Evolutionary conservation across 441 rosid species (phyloP).

Genomic region (Populus hybrid): DNA sequence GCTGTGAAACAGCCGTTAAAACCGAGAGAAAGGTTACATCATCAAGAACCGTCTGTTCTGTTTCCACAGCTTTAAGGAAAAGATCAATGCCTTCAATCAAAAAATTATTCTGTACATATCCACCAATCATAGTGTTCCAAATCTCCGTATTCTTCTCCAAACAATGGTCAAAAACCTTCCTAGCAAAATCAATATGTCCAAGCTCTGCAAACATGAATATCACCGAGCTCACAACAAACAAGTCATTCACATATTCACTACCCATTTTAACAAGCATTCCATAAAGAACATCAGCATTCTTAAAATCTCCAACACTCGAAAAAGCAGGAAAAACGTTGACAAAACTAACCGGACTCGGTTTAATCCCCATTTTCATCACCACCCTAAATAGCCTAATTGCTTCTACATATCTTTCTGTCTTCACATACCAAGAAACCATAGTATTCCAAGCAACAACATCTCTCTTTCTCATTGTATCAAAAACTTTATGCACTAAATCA

Average conservation of each 20-base stretch:
- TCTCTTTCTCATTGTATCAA: slow-evolving; percentile 59
- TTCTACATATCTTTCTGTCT: slow-evolving; percentile 50
- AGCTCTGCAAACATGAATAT: slow-evolving; percentile 67
- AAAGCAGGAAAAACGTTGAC: slow-evolving; percentile 75
- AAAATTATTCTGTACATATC: slow-evolving; percentile 51
- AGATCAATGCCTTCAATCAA: slow-evolving; percentile 49
- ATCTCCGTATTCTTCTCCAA: slow-evolving; percentile 59
- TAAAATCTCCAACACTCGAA: slow-evolving; percentile 37
- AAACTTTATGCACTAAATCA: slow-evolving; percentile 61
- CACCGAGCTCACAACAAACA: slow-evolving; percentile 70
- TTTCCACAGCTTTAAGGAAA: slow-evolving; percentile 49
- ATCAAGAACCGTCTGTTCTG: slow-evolving; percentile 46
- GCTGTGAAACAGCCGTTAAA: slow-evolving; percentile 61
- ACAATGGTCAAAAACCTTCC: slow-evolving; percentile 64
- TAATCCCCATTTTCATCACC: slow-evolving; percentile 68
- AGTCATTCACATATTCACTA: slow-evolving; percentile 52
- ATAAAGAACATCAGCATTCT: slow-evolving; percentile 48
- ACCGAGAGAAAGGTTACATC: slow-evolving; percentile 67
- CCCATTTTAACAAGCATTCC: slow-evolving; percentile 69
- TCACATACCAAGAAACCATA: slow-evolving; percentile 70
- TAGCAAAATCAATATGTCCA: slow-evolving; percentile 50
- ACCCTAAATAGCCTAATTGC: slow-evolving; percentile 55
- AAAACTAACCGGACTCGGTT: slow-evolving; percentile 69
- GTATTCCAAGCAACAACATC: slow-evolving; percentile 86
- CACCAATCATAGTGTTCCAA: slow-evolving; percentile 82